Conservation (phyloP, 768 basidiomycete genomes). For the Rhizopogon roseolus region DNA sequence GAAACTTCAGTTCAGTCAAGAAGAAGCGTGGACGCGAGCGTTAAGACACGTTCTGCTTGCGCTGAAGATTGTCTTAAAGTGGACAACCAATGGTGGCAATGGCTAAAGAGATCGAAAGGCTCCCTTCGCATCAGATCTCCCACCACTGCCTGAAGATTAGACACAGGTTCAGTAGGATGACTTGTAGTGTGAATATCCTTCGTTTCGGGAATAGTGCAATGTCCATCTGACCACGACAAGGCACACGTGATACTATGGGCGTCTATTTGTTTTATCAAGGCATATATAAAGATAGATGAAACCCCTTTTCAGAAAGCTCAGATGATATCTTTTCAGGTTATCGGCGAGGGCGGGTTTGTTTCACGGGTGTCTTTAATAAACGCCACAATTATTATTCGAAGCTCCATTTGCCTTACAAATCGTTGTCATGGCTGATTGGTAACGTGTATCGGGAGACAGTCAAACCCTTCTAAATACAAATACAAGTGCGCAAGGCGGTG, state of each 20-base stretch:
- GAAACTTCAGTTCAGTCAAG: constrained; percentile 90
- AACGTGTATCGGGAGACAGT: not conserved
- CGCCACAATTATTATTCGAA: not conserved
- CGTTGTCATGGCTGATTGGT: not conserved
- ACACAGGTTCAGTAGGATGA: not conserved
- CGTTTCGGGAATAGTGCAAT: no score
- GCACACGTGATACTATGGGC: not conserved
- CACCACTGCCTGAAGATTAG: no score
- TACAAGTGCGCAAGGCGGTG: no score
- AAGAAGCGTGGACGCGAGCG: constrained; percentile 94
- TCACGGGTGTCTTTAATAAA: not conserved
- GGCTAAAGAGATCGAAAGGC: constrained; percentile 33
- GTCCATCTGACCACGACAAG: not conserved
- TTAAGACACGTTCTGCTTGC: constrained; percentile 87
- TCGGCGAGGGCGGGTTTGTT: no score
- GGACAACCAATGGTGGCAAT: constrained; percentile 75
- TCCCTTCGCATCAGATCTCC: not conserved
- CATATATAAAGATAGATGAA: not conserved
- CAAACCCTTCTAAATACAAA: no score
- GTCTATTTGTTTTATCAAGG: not conserved
- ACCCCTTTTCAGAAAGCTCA: not conserved
- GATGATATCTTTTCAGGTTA: no score
- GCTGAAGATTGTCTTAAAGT: constrained; percentile 83
- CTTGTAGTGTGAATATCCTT: constrained; percentile 12
- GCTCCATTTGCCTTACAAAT: constrained; percentile 1